Base-by-base conservation (phyloP, 768 basidiomycete species). In the Cyathus striatus region DNA sequence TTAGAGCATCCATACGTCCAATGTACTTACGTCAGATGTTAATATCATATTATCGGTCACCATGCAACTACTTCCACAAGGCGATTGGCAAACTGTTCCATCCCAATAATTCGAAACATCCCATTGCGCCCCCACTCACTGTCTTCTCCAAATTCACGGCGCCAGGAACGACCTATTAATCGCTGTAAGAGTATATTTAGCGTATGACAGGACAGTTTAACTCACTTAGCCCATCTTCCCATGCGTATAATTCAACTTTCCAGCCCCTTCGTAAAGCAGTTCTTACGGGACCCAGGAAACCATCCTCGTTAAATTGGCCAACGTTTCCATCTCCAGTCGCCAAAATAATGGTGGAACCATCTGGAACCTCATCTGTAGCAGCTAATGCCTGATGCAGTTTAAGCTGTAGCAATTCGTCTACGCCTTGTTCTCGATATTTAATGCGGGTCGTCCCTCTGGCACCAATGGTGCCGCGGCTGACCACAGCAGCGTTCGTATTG, bases 321-420 rank as follows among this genome's bases (percentile, higher is more conserved):
- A 86, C 83, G 54, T 90, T 90, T 18, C 91, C 92, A 60, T 98
- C 94, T 4, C 94, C 94, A 0, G 94, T 96, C 1, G 90, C 94
- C 33, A 97, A 77, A 35, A 96, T 85, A 52, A 96, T 87, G 16
- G 89, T 91, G 10, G 82, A 77, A 2, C 79, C 77, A 9, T 81
- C 81, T 2, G 78, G 81, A 1, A 74, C 70, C 13, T 69, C 66
- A 48, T 90, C 86, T 5, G 76, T 73, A 34, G 77, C 79, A 7
- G 85, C 81, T 40, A 97, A 69, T 9, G 85, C 84, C 58, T 94
- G 91, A 50, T 93, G 83, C 23, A 97, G 71, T 59, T 98, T 96
- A 45, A 97, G 72, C 62, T 96, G 93, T 39, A 98, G 65, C 20
- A 96, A 73, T 64, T 98, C 94, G 59, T 98, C 94, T 2, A 98